Evolutionary conservation across 345 rosid species (phyloP).

Genomic region (Eucalyptus pauciflora): DNA sequence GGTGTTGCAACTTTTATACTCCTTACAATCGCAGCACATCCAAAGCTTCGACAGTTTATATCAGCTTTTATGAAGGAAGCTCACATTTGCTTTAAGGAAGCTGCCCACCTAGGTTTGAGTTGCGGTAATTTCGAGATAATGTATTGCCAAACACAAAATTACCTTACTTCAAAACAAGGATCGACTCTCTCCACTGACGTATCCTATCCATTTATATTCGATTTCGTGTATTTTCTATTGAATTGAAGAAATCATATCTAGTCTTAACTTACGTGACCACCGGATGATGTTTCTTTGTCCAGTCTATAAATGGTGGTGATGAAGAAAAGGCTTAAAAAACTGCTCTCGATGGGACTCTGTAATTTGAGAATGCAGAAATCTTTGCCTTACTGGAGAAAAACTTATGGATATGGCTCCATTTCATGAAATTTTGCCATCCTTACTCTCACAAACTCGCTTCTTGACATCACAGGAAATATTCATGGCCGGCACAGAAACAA

Average conservation of each 20-base stretch:
- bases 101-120: neutral
- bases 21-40: neutral
- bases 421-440: neutral
- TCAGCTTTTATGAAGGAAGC: neutral
- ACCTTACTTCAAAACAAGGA: neutral
- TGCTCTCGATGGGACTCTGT: neutral
- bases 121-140: too few relatives aligned
- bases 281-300: neutral
- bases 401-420: neutral
- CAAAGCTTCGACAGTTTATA: neutral
- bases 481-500: conserved; percentile 49
- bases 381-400: neutral
- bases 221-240: neutral
- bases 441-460: neutral
- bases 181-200: neutral
- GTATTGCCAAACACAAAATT: neutral
- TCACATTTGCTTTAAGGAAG: neutral
- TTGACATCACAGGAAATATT: conserved; percentile 37
- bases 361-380: neutral
- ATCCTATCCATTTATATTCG: neutral
- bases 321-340: neutral
- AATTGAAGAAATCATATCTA: neutral
- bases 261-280: neutral
- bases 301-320: neutral
- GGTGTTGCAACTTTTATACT: neutral